phyloP scores from a whole-genome alignment of 2,329 filamentous ascomycete species.

The Diaporthe batatas region DNA sequence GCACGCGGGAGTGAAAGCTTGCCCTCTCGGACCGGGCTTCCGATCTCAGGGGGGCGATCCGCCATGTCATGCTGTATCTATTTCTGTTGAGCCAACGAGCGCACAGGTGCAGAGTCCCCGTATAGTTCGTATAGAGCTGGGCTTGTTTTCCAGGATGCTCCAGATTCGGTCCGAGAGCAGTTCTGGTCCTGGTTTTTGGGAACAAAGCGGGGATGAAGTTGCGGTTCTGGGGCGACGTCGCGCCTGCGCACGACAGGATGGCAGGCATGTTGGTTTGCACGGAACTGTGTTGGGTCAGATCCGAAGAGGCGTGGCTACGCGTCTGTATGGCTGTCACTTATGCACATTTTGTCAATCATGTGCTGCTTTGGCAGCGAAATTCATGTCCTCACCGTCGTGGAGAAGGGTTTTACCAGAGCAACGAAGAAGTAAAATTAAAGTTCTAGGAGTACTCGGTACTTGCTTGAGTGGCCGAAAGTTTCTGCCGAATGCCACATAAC shows the following conservation, averaged over 20 bases:
- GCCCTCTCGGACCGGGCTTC: conserved; percentile 20
- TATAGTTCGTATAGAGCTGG: conserved; percentile 21
- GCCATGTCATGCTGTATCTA: background rate
- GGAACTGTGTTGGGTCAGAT: conserved; percentile 3
- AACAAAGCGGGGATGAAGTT: conserved; percentile 26
- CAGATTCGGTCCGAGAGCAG: background rate
- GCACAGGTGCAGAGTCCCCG: background rate
- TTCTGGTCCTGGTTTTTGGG: background rate
- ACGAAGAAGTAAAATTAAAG: background rate
- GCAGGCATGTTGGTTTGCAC: conserved; percentile 16
- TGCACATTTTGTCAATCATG: background rate
- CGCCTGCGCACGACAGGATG: conserved; percentile 19
- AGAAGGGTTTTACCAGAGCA: background rate
- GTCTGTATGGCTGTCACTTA: background rate
- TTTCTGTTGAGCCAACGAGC: conserved; percentile 3
- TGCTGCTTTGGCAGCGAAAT: conserved; percentile 8
- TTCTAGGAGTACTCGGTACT: conserved; percentile 14
- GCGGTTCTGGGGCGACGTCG: background rate
- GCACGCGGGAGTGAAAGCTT: conserved; percentile 25
- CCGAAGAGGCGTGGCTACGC: background rate
- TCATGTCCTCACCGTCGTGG: background rate
- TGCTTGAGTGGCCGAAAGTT: conserved; percentile 20
- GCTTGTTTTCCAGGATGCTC: background rate
- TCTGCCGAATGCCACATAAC: conserved; percentile 33
- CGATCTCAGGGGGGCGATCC: conserved; percentile 7